phyloP scores from a whole-genome alignment of 1,284 basidiomycete genomes.

The Boletus austroedulis region DNA sequence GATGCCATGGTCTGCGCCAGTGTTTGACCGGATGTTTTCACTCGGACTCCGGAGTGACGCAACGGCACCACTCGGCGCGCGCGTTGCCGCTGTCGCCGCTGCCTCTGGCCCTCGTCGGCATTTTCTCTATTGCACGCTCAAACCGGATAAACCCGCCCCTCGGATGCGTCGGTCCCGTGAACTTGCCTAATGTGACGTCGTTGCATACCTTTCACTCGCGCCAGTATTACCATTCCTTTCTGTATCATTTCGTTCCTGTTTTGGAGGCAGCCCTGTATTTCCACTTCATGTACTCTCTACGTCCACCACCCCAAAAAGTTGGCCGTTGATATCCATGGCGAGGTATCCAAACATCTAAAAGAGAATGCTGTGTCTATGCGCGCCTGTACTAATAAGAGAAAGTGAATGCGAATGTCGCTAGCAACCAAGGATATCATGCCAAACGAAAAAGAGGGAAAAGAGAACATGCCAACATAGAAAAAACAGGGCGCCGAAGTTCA shows the following conservation, averaged over 20 bases:
- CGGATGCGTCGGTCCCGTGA: constrained; percentile 39
- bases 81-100: constrained; percentile 60
- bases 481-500: background rate
- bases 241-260: background rate
- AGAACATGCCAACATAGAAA: background rate
- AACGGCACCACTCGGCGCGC: constrained; percentile 57
- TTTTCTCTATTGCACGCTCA: constrained; percentile 75
- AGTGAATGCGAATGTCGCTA: background rate
- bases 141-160: constrained; percentile 44
- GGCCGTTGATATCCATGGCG: constrained; percentile 15
- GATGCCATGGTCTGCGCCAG: constrained; percentile 38
- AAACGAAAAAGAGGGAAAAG: background rate
- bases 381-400: background rate
- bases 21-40: constrained; percentile 92
- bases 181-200: background rate
- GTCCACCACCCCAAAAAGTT: constrained; percentile 7
- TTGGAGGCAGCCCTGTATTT: constrained; percentile 11
- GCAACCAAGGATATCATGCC: background rate
- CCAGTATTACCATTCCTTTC: background rate
- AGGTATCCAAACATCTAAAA: constrained; percentile 19
- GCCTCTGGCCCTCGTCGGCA: constrained; percentile 70
- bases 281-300: constrained; percentile 12
- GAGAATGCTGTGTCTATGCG: background rate
- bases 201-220: background rate
- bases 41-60: constrained; percentile 71